A percentile compares a stretch with the other conserved stretches of the same genome.
These are phyloP conservation scores for Kazachstania viticola DNA, from an alignment of 805 yeast genomes.

Conservation along the genomic window DNA sequence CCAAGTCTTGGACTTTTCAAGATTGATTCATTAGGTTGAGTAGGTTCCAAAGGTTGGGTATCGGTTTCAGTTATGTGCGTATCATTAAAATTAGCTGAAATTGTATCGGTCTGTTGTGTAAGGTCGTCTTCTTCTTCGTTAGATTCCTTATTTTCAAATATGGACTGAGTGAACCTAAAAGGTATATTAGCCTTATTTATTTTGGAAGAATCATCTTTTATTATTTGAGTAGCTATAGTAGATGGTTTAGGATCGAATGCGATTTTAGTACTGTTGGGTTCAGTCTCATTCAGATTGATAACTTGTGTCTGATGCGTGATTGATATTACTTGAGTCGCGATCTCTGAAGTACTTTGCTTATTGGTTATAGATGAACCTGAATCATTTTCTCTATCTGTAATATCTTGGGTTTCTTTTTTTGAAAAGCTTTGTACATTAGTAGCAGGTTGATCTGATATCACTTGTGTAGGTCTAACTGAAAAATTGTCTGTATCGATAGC, in stretches of 20 bases:
- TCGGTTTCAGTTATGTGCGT: constrained; percentile 1
- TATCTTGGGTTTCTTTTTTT: not conserved
- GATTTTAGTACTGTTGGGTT: no score
- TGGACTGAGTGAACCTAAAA: no score
- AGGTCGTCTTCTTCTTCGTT: not conserved
- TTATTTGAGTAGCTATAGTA: not conserved
- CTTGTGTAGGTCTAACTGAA: no score
- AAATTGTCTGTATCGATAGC: no score
- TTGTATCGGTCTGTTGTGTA: not conserved
- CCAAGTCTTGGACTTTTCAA: no score
- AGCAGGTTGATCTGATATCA: no score
- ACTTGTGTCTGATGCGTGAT: not conserved
- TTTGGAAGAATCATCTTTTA: not conserved
- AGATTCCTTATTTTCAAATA: no score
- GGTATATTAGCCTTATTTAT: not conserved
- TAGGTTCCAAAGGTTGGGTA: not conserved
- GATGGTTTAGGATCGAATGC: not conserved
- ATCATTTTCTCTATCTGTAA: no score
- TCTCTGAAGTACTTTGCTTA: no score
- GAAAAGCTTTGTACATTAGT: no score
- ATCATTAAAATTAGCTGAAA: not conserved
- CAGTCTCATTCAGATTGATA: not conserved
- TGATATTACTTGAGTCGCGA: not conserved
- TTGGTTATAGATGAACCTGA: no score
- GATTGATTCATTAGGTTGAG: not conserved